Evolutionary conservation across 2,329 filamentous ascomycete species (phyloP), one percentile per base, ranked within the genome.

Genomic region (Curvularia eragrostidis): DNA sequence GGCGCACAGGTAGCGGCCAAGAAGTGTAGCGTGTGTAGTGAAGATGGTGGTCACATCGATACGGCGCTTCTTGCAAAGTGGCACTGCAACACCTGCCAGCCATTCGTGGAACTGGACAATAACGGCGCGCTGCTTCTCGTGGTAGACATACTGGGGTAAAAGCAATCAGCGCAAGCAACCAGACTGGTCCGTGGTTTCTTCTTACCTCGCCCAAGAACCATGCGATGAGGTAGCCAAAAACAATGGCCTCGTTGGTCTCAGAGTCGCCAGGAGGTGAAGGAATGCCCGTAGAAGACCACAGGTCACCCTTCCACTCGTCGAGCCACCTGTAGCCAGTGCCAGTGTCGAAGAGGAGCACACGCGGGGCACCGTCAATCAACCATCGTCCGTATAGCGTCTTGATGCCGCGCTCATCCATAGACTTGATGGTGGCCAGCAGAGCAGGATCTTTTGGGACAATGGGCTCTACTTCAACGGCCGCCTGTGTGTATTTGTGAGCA

Each of bases 61-160:
- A 73, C 91, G 90, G 61, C 95, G 88, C 84, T 91, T 97, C 82
- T 96, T 96, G 80, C 89, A 90, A 65, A 98, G 85, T 24, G 95
- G 95, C 32, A 98, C 84, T 49, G 91, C 94, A 48, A 98, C 95
- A 79, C 94, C 95, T 10, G 95, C 90, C 54, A 99, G 86, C 95
- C 95, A 99, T 79, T 99, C 95, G 82, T 99, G 95, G 82, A 98
- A 98, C 78, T 99, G 95, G 54, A 93, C 95, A 77, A 98, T 95
- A 64, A 99, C 92, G 3, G 95, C 95, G 73, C 87, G 91, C 66
- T 88, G 89, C 79, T 91, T 95, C 79, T 98, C 94, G 76, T 97
- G 93, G 72, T 89, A 91, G 62, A 97, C 92, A 77, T 93, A 98
- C 93, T 97, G 68, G 10, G 19, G 0, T n/a, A n/a, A 26, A 2